These are phyloP conservation scores for Botrytis pseudocinerea DNA, from an alignment of 2,329 filamentous ascomycete genomes.

Conservation along the genomic window DNA sequence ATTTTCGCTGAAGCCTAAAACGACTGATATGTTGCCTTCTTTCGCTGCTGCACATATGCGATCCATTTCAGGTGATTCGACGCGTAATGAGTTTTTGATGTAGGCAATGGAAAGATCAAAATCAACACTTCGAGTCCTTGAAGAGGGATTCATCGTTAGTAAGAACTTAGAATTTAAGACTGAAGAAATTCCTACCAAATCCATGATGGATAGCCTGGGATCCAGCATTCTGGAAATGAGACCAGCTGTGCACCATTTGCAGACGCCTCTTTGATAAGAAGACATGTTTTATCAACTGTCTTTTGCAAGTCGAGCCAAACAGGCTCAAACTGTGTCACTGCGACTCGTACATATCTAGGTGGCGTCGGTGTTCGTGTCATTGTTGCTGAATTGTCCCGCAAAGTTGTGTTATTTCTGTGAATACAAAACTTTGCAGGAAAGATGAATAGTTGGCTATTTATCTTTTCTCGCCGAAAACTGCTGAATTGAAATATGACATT, in stretches of 20 bases:
- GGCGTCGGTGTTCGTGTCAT: not conserved
- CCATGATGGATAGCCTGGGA: conserved; percentile 18
- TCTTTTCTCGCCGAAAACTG: not conserved
- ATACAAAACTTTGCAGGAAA: not conserved
- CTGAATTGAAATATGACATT: not conserved
- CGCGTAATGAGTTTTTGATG: conserved; percentile 39
- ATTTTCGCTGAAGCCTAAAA: conserved; percentile 49
- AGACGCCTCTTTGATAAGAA: conserved; percentile 56
- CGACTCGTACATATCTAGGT: conserved; percentile 37
- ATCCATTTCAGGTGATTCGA: conserved; percentile 46
- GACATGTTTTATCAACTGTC: conserved; percentile 56
- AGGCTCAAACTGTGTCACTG: conserved; percentile 58
- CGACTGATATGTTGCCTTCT: conserved; percentile 48
- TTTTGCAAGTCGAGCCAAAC: conserved; percentile 59
- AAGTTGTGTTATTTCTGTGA: not conserved
- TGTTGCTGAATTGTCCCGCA: not conserved
- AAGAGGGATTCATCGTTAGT: not conserved
- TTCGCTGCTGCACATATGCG: conserved; percentile 47
- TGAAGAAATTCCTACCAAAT: not conserved
- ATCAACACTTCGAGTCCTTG: conserved; percentile 11
- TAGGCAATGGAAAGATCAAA: conserved; percentile 6
- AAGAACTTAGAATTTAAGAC: not conserved
- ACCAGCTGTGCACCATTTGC: conserved; percentile 54
- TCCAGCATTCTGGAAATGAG: conserved; percentile 54
- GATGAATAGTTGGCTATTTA: not conserved